Percentiles rank a stretch among this genome's conserved stretches.
phyloP scores from a whole-genome alignment of 2,329 filamentous ascomycete genomes.

The Calonectria hongkongensis region DNA sequence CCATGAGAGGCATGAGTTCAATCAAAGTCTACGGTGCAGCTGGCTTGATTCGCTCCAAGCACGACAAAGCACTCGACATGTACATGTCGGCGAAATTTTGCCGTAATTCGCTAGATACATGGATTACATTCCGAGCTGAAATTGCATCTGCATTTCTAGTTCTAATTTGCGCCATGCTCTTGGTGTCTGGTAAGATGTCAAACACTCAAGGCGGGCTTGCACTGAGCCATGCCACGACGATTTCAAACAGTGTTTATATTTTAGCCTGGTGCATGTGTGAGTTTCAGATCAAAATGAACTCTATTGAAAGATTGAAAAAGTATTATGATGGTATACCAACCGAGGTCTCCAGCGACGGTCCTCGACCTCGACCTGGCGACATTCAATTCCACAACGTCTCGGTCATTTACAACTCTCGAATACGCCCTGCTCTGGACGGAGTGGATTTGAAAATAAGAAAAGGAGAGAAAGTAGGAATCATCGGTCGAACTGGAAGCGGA shows the following conservation, averaged over 20 bases:
- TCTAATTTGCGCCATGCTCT: background rate
- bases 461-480: slow-evolving; percentile 6
- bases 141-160: slow-evolving; percentile 9
- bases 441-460: slow-evolving; percentile 3
- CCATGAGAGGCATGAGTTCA: slow-evolving; percentile 1
- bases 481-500: slow-evolving; percentile 1
- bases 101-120: slow-evolving; percentile 5
- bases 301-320: slow-evolving; percentile 10
- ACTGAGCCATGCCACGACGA: slow-evolving; percentile 6
- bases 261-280: slow-evolving; percentile 13
- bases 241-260: slow-evolving; percentile 13
- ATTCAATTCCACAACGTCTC: slow-evolving; percentile 11
- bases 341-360: background rate
- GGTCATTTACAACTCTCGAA: background rate
- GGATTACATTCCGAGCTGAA: slow-evolving; percentile 11
- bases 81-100: slow-evolving; percentile 17
- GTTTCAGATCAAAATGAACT: slow-evolving; percentile 21
- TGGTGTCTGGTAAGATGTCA: slow-evolving; percentile 21
- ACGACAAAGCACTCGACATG: slow-evolving; percentile 11
- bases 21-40: background rate
- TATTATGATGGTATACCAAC: slow-evolving; percentile 6
- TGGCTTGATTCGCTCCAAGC: background rate
- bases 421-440: background rate
- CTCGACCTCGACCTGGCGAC: background rate
- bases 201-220: slow-evolving; percentile 10